Percentiles rank a stretch among this genome's conserved stretches.
Conservation (phyloP, 306 rosid species). For the Ochetophila trinervis region DNA sequence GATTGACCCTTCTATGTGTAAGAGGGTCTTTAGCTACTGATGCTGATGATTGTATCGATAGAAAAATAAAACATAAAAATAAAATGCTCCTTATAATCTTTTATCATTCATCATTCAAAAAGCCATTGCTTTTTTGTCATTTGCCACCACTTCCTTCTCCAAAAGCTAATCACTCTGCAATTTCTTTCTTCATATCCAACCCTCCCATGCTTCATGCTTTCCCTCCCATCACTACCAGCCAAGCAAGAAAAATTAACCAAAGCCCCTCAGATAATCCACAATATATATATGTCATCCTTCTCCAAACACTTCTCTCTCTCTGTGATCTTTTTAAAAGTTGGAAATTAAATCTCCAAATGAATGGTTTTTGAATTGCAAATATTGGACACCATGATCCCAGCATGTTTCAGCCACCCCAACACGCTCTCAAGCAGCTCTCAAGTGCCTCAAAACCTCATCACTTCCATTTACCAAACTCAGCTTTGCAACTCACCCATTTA, state of each 20-base stretch:
- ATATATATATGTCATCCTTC: neutral
- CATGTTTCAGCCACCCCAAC: constrained; percentile 79
- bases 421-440: constrained; percentile 41
- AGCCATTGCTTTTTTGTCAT: neutral
- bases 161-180: too few relatives aligned
- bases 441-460: constrained; percentile 51
- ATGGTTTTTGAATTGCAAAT: constrained; percentile 19
- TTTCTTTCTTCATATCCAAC: too few relatives aligned
- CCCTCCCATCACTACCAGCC: neutral
- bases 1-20: constrained; percentile 21
- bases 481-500: constrained; percentile 47
- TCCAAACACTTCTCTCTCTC: neutral
- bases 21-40: constrained; percentile 26
- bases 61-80: neutral
- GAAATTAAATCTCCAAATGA: neutral
- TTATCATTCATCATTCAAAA: neutral
- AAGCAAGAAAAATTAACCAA: neutral
- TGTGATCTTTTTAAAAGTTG: neutral
- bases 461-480: constrained; percentile 63
- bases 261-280: neutral
- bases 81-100: neutral
- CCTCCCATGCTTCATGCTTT: too few relatives aligned
- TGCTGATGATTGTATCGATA: constrained; percentile 34
- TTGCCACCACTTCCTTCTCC: too few relatives aligned
- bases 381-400: constrained; percentile 56